Evolutionary conservation across 345 rosid genomes (phyloP).

Genomic region (Eucalyptus polybractea): DNA sequence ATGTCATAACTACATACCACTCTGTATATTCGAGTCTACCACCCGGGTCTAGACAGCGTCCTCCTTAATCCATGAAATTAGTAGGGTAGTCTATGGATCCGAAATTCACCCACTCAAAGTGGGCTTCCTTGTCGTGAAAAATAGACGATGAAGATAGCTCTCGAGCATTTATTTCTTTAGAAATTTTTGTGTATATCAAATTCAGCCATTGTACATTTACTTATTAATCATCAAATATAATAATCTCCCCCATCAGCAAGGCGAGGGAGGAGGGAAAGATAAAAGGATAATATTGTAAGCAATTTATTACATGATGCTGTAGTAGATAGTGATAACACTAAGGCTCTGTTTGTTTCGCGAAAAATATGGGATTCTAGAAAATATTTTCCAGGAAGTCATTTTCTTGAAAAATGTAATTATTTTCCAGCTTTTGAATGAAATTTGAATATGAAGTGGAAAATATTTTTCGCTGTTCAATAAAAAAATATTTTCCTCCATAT

Average conservation of each 20-base stretch:
- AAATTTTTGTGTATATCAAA: background rate
- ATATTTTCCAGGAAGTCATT: accelerated
- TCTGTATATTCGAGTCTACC: background rate
- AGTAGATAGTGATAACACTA: background rate
- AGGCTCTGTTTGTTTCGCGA: accelerated
- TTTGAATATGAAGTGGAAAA: too few relatives aligned
- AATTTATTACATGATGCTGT: background rate
- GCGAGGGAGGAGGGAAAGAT: background rate
- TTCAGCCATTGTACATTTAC: background rate
- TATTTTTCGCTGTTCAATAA: accelerated
- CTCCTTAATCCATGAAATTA: background rate
- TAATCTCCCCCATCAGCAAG: background rate
- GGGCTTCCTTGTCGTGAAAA: background rate
- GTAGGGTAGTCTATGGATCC: background rate
- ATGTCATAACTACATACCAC: background rate
- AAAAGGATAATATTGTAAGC: background rate
- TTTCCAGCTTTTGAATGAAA: accelerated
- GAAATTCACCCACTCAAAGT: background rate
- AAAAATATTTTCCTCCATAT: too few relatives aligned
- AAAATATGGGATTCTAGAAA: too few relatives aligned
- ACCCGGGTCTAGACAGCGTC: background rate
- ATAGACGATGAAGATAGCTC: background rate
- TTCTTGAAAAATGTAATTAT: too few relatives aligned
- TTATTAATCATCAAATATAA: background rate
- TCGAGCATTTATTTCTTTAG: background rate